Evolutionary conservation across 176 grass and related monocot genomes (phyloP).

Genomic region (Zoysia japonica): DNA sequence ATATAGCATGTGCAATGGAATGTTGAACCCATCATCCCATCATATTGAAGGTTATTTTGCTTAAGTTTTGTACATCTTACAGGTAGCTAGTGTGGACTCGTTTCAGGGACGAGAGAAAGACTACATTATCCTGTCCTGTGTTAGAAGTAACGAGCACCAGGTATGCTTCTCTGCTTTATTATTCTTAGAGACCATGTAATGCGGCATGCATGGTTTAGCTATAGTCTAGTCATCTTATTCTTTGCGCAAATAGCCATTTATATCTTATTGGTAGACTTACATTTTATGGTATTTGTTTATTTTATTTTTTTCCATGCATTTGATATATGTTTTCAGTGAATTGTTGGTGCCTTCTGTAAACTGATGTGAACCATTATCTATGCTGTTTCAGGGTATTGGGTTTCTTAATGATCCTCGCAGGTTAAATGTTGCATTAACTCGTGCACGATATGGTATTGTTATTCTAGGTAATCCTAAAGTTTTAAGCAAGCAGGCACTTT

Average conservation of each 20-base stretch:
- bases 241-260: neutral
- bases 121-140: constrained; percentile 99
- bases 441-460: constrained; percentile 96
- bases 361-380: constrained; percentile 1
- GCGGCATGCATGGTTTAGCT: too few relatives aligned
- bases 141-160: constrained; percentile 99
- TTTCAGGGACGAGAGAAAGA: constrained; percentile 99
- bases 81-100: constrained; percentile 99
- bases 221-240: neutral
- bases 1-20: neutral
- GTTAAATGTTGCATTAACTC: constrained; percentile 97
- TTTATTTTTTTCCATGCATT: neutral
- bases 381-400: constrained; percentile 77
- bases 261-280: too few relatives aligned
- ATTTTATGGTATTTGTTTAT: neutral
- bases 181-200: neutral
- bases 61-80: constrained; percentile 42
- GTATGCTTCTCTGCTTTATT: constrained; percentile 39
- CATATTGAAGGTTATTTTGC: neutral
- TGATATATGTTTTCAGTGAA: constrained; percentile 23
- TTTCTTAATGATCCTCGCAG: constrained; percentile 99
- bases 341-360: neutral
- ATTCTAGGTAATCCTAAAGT: constrained; percentile 99
- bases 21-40: neutral
- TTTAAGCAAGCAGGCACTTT: constrained; percentile 96